These are phyloP conservation scores for Xylariales sp. DNA, from an alignment of 2,329 filamentous ascomycete species.

Conservation along the genomic window DNA sequence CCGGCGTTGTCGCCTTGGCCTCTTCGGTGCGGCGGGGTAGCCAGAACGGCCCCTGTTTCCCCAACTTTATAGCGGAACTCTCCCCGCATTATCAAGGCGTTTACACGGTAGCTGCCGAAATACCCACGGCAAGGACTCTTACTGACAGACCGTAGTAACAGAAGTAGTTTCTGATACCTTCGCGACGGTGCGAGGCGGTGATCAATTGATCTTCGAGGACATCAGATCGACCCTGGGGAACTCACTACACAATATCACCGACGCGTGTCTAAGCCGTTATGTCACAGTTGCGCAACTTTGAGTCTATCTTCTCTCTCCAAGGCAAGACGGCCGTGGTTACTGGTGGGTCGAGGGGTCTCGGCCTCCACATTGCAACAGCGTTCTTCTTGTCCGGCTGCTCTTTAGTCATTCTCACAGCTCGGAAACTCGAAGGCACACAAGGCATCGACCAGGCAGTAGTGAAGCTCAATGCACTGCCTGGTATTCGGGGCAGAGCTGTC, in stretches of 20 bases:
- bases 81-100: not conserved
- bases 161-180: too few relatives aligned
- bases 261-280: too few relatives aligned
- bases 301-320: constrained; percentile 26
- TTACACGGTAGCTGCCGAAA: not conserved
- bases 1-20: too few relatives aligned
- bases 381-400: constrained; percentile 66
- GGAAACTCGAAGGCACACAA: constrained; percentile 58
- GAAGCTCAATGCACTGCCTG: constrained; percentile 59
- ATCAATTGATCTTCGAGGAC: too few relatives aligned
- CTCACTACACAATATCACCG: too few relatives aligned
- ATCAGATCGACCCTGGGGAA: too few relatives aligned
- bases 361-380: constrained; percentile 60
- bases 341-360: constrained; percentile 48
- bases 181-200: too few relatives aligned
- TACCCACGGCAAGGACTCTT: constrained; percentile 3
- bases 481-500: constrained; percentile 54
- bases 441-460: constrained; percentile 55
- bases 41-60: not conserved
- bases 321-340: constrained; percentile 28
- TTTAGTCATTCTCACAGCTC: constrained; percentile 68
- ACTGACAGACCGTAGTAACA: not conserved
- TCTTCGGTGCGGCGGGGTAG: constrained; percentile 1
- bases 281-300: constrained; percentile 25
- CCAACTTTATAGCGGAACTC: not conserved